phyloP scores from a whole-genome alignment of 1,284 basidiomycete genomes.

The Fistulina hepatica region DNA sequence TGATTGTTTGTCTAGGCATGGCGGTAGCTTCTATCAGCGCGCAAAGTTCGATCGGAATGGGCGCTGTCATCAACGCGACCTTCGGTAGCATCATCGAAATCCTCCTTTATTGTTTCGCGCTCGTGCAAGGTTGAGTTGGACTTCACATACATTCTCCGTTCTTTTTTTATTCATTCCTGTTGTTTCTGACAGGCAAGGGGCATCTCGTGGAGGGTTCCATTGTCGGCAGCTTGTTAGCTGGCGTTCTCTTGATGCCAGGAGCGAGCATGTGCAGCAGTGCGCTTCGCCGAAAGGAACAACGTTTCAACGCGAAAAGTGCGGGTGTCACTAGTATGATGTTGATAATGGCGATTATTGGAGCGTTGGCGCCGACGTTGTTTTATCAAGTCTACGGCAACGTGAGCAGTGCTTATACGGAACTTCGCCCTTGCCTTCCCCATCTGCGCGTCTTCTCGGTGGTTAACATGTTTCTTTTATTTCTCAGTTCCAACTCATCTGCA shows the following conservation, averaged over 20 bases:
- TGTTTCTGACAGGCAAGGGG: too few relatives aligned
- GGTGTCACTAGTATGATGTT: conserved; percentile 99
- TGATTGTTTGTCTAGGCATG: too few relatives aligned
- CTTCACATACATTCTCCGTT: too few relatives aligned
- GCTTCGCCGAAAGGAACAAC: conserved; percentile 85
- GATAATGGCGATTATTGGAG: conserved; percentile 99
- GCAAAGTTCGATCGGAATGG: conserved; percentile 98
- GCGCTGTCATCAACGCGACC: conserved; percentile 98
- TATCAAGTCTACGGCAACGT: conserved; percentile 98
- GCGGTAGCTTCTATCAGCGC: conserved; percentile 98
- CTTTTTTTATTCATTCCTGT: too few relatives aligned
- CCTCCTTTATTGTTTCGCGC: conserved; percentile 83
- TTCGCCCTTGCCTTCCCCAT: conserved; percentile 4
- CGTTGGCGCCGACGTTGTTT: conserved; percentile 91
- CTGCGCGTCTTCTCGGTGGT: conserved; percentile 3
- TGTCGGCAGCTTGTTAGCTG: conserved; percentile 88
- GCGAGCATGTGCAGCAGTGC: conserved; percentile 96
- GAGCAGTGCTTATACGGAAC: conserved; percentile 35
- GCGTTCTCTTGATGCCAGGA: conserved; percentile 95
- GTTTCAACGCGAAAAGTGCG: conserved; percentile 96
- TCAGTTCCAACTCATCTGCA: conserved; percentile 89
- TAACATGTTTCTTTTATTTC: conserved; percentile 10
- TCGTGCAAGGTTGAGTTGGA: too few relatives aligned
- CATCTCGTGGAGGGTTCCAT: conserved; percentile 95
- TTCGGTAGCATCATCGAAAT: conserved; percentile 99